Percentiles rank a stretch among this genome's conserved stretches.
Evolutionary conservation across 768 basidiomycete species (phyloP).

Genomic region (Kwoniella sp.): DNA sequence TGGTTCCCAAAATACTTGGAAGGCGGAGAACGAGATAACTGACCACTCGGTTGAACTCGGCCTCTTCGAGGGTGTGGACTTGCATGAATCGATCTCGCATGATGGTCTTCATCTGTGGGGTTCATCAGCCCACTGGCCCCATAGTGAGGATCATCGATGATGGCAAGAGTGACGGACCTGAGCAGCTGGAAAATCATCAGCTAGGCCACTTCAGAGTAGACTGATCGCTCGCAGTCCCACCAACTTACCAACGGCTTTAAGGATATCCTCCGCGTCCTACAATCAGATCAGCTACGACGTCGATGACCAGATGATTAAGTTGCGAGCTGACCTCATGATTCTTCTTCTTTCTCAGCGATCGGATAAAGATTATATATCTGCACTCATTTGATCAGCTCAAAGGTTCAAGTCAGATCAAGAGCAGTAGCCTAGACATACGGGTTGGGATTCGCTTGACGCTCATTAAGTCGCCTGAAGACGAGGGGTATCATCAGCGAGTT

Average conservation of each 20-base stretch:
- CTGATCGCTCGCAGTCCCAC: no score
- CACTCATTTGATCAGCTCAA: background rate
- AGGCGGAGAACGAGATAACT: conserved; percentile 6
- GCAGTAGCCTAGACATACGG: conserved; percentile 22
- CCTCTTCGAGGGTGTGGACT: conserved; percentile 52
- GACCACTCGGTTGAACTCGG: conserved; percentile 47
- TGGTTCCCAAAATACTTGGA: background rate
- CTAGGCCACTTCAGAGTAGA: no score
- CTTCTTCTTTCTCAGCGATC: conserved; percentile 36
- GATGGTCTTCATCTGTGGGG: conserved; percentile 49
- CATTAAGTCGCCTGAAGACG: conserved; percentile 41
- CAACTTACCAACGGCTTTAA: conserved; percentile 51
- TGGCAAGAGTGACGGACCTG: no score
- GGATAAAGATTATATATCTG: conserved; percentile 48
- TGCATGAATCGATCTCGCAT: conserved; percentile 52
- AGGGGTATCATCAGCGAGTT: background rate
- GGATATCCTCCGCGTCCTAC: conserved; percentile 46
- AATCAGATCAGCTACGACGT: conserved; percentile 11
- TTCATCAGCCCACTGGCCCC: background rate
- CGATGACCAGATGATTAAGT: no score
- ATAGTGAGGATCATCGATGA: conserved; percentile 1
- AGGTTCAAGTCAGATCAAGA: background rate
- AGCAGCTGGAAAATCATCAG: no score
- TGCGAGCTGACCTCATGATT: conserved; percentile 34
- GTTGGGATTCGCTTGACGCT: conserved; percentile 49